Conservation (phyloP, 768 basidiomycete genomes). For the Boletus speciosus region DNA sequence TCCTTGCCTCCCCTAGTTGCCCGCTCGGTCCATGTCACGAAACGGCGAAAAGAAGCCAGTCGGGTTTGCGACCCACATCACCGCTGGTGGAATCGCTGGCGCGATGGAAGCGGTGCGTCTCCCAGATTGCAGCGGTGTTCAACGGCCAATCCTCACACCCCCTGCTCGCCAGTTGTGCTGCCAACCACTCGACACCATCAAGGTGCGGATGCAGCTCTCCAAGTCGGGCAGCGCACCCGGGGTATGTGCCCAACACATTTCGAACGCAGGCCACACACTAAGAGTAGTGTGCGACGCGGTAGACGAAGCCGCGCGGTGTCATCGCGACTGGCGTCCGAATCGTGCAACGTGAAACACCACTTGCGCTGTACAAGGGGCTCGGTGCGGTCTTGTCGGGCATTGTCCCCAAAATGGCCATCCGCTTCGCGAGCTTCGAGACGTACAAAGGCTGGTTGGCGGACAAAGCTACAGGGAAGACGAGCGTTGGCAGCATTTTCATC, state of each 20-base stretch:
- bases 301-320: slow-evolving; percentile 93
- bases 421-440: slow-evolving; percentile 95
- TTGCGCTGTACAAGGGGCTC: slow-evolving; percentile 96
- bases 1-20: background rate
- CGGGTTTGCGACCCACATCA: slow-evolving; percentile 85
- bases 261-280: background rate
- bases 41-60: slow-evolving; percentile 69
- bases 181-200: slow-evolving; percentile 97
- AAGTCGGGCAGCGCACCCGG: slow-evolving; percentile 74
- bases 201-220: slow-evolving; percentile 99
- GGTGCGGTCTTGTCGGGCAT: slow-evolving; percentile 96
- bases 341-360: slow-evolving; percentile 83
- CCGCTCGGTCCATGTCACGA: slow-evolving; percentile 44
- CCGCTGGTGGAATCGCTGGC: slow-evolving; percentile 92
- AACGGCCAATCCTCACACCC: background rate
- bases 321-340: slow-evolving; percentile 88
- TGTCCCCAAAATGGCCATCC: slow-evolving; percentile 99
- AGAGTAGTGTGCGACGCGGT: background rate
- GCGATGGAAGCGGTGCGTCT: slow-evolving; percentile 81
- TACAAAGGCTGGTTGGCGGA: slow-evolving; percentile 86
- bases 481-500: slow-evolving; percentile 77
- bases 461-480: slow-evolving; percentile 73
- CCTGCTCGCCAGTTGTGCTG: slow-evolving; percentile 55
- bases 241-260: slow-evolving; percentile 48
- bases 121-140: background rate